A percentile compares a stretch with the other conserved stretches of the same genome.
phyloP scores from a whole-genome alignment of 805 yeast species.

The Yarrowia sp. region DNA sequence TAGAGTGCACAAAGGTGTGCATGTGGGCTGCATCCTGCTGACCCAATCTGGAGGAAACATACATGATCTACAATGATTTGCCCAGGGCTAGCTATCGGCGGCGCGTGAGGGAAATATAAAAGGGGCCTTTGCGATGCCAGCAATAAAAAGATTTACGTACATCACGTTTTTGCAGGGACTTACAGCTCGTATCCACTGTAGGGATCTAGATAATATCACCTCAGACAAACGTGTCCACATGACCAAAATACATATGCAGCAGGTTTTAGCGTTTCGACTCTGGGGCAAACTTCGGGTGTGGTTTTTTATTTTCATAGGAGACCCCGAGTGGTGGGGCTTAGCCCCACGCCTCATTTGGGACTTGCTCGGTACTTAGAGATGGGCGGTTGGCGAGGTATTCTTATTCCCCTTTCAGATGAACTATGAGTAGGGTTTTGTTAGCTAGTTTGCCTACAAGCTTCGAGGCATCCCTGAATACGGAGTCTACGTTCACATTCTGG shows the following conservation, averaged over 20 bases:
- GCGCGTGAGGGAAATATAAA: not conserved
- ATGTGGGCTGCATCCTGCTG: conserved; percentile 3
- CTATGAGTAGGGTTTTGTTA: no score
- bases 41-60: conserved; percentile 5
- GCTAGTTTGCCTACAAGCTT: no score
- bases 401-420: no score
- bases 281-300: not conserved
- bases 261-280: not conserved
- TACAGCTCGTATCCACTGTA: not conserved
- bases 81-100: not conserved
- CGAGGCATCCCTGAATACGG: no score
- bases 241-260: conserved; percentile 1
- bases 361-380: not conserved
- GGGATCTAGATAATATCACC: not conserved
- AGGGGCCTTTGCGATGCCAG: not conserved
- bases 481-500: no score
- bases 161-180: no score
- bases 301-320: not conserved
- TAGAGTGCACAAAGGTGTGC: conserved; percentile 2
- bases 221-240: not conserved
- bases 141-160: no score
- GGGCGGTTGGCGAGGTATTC: not conserved
- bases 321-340: not conserved
- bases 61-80: not conserved
- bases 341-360: not conserved